These are phyloP conservation scores for Pinguiococcus pyrenoidosus DNA, from an alignment of 108 stramenopile genomes.

Conservation along the genomic window DNA sequence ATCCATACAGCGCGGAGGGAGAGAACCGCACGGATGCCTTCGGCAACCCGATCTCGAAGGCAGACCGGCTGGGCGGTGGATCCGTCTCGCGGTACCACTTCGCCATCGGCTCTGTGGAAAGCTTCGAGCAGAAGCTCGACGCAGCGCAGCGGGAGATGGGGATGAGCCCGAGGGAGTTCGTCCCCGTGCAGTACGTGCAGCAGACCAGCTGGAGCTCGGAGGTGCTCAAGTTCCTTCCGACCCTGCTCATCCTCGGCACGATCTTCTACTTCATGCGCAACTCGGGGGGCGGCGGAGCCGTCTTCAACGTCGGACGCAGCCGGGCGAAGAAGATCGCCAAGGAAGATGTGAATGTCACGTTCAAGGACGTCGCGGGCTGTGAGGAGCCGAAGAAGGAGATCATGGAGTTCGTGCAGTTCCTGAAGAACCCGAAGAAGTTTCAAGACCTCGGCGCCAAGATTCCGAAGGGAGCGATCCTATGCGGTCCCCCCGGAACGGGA, in stretches of 20 bases:
- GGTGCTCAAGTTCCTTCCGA: slow-evolving; percentile 32
- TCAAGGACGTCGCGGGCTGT: slow-evolving; percentile 96
- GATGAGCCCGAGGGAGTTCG: slow-evolving; percentile 62
- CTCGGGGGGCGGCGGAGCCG: slow-evolving; percentile 56
- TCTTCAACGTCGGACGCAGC: slow-evolving; percentile 23
- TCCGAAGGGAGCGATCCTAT: slow-evolving; percentile 85
- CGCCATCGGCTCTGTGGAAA: slow-evolving; percentile 88
- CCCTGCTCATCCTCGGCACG: slow-evolving; percentile 54
- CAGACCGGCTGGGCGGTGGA: too few relatives aligned
- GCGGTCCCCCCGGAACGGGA: slow-evolving; percentile 89
- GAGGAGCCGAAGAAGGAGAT: slow-evolving; percentile 94
- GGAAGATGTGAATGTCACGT: slow-evolving; percentile 57
- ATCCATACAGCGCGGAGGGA: too few relatives aligned
- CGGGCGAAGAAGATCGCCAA: slow-evolving; percentile 26
- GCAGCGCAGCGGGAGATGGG: slow-evolving; percentile 69
- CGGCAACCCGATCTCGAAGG: too few relatives aligned
- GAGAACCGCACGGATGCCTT: too few relatives aligned
- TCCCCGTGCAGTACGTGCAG: slow-evolving; percentile 83
- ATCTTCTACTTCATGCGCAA: slow-evolving; percentile 62
- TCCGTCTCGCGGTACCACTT: too few relatives aligned
- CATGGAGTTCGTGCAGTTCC: slow-evolving; percentile 97
- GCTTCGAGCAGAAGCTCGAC: slow-evolving; percentile 87
- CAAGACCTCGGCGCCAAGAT: slow-evolving; percentile 89
- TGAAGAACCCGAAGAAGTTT: slow-evolving; percentile 68
- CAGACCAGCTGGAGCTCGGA: slow-evolving; percentile 69